Base-by-base conservation (phyloP, 345 rosid genomes). In the Hevea brasiliensis region DNA sequence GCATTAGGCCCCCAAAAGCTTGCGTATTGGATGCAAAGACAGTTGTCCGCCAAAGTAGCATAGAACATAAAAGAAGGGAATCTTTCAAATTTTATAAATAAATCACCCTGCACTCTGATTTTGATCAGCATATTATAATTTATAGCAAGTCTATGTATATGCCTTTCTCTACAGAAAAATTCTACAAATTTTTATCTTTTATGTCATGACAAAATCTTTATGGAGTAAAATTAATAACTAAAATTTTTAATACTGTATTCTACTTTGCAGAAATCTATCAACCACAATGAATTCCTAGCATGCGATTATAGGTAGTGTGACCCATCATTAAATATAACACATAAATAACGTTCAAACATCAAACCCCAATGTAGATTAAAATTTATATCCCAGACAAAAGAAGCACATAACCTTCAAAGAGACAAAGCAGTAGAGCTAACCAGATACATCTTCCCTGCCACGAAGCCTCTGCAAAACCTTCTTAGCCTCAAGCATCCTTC, bases 401-500 rank as follows among this genome's bases (percentile, higher is more conserved):
- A 13, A 69, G 35, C 1, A 32, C 3, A 64, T 20, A 17, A 65
- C 69, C 35, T 69, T 61, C 24, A 55, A 70, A 68, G 61, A 74
- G 27, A 50, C 23, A 50, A 13, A 18, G 29, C 27, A 45, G 74
- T 73, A 55, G 32, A 71, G 75, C 90, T 82, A 75, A 95, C 99
- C 99, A 17, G 94, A 72, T 37, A 95, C 99, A 82, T 92, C 97
- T 82, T 95, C 96, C 65, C 88, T 84, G 58, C 91, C 87, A 65
- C 93, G 90, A 61, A 95, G 79, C 81, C 85, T 85, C 85, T 90
- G 97, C 77, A 93, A 71, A 53, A 93, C 98, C 74, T 71, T 75
- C 85, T 91, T 95, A 17, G 99, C 99, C 85, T 95, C 98, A 50
- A 71, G 81, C 97, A 95, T 91, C 74, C 81, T 83, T 72, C 99